These are phyloP conservation scores for Microdochium paspali DNA, from an alignment of 2,329 filamentous ascomycete species.

Conservation along the genomic window DNA sequence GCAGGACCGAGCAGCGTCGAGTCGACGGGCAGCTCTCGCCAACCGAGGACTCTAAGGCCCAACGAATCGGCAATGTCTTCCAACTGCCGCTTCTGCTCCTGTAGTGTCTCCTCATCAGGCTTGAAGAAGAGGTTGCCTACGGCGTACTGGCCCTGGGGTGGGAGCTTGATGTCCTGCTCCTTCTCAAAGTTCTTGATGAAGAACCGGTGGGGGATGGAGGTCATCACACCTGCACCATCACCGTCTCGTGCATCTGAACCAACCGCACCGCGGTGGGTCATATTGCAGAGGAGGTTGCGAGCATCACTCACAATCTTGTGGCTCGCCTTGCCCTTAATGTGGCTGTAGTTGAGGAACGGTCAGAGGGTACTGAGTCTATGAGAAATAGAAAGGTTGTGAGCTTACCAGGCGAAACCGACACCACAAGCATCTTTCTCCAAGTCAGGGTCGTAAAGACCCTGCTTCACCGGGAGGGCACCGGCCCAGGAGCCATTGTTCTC, in stretches of 20 bases:
- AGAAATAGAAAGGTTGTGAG: background rate
- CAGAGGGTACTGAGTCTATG: background rate
- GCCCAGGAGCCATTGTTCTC: constrained; percentile 86
- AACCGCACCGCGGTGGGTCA: constrained; percentile 98
- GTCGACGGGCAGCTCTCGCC: constrained; percentile 92
- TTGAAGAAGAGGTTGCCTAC: constrained; percentile 99
- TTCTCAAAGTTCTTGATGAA: constrained; percentile 97
- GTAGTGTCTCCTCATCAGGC: constrained; percentile 81
- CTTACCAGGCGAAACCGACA: constrained; percentile 96
- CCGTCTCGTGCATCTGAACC: constrained; percentile 96
- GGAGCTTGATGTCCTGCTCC: constrained; percentile 80
- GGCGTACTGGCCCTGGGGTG: constrained; percentile 85
- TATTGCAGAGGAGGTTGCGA: constrained; percentile 94
- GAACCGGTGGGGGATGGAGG: constrained; percentile 95
- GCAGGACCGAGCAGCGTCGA: constrained; percentile 88
- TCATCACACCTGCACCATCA: constrained; percentile 98
- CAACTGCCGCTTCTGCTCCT: constrained; percentile 85
- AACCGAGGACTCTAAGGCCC: constrained; percentile 84
- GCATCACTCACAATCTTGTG: constrained; percentile 99
- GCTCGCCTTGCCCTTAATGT: constrained; percentile 94
- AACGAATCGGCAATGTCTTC: constrained; percentile 86
- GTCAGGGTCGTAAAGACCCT: constrained; percentile 94
- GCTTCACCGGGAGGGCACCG: constrained; percentile 89
- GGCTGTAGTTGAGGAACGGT: constrained; percentile 38
- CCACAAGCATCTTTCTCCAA: constrained; percentile 98